These are phyloP conservation scores for Tephrocybe rancida DNA, from an alignment of 768 basidiomycete species.

Conservation along the genomic window DNA sequence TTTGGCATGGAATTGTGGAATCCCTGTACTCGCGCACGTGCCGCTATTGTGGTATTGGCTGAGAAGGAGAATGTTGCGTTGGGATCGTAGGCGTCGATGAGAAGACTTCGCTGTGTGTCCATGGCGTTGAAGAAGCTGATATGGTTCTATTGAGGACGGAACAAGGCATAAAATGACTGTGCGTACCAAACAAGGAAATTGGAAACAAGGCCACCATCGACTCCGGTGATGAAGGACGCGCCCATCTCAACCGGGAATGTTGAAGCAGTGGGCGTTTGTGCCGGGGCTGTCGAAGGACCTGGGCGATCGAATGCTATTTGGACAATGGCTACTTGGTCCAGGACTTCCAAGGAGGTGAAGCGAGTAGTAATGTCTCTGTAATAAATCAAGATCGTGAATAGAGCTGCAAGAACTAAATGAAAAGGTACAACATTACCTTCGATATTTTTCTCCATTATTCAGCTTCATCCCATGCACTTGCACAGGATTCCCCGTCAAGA, in stretches of 20 bases:
- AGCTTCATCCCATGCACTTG: slow-evolving; percentile 60
- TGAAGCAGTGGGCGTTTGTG: slow-evolving; percentile 56
- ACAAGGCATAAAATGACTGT: not conserved
- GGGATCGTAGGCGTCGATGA: slow-evolving; percentile 78
- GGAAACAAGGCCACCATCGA: slow-evolving; percentile 67
- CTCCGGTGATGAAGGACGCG: slow-evolving; percentile 73
- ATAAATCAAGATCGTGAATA: not conserved
- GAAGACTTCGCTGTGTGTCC: slow-evolving; percentile 70
- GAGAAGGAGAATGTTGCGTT: slow-evolving; percentile 91
- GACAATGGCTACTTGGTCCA: slow-evolving; percentile 81
- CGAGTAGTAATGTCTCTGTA: slow-evolving; percentile 77
- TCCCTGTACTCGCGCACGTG: slow-evolving; percentile 74
- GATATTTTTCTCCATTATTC: slow-evolving; percentile 64
- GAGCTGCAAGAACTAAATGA: not conserved
- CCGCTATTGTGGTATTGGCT: slow-evolving; percentile 80
- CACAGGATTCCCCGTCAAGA: slow-evolving; percentile 77
- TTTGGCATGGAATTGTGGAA: slow-evolving; percentile 74
- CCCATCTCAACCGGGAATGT: slow-evolving; percentile 80
- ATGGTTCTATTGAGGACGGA: slow-evolving; percentile 10
- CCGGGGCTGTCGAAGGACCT: slow-evolving; percentile 45
- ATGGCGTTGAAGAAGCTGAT: slow-evolving; percentile 82
- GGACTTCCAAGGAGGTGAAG: slow-evolving; percentile 79
- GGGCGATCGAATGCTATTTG: slow-evolving; percentile 82
- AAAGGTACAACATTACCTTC: slow-evolving; percentile 61
- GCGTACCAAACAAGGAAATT: slow-evolving; percentile 79